These are phyloP conservation scores for Arthrinium puccinioides DNA, from an alignment of 2,329 filamentous ascomycete genomes.

Conservation along the genomic window DNA sequence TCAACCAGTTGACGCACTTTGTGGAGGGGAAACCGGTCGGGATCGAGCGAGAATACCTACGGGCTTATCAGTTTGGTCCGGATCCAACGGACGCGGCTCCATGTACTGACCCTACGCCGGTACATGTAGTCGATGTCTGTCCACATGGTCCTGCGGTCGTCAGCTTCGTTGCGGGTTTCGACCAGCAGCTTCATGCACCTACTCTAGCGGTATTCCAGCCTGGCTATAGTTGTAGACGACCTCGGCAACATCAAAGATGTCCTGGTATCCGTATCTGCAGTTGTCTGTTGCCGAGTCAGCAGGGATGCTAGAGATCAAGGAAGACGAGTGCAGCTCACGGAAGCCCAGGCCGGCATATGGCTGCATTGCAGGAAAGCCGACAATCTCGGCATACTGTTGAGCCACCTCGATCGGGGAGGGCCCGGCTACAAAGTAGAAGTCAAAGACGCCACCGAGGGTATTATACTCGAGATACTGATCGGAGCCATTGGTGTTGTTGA, in stretches of 20 bases:
- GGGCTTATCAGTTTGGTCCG: conserved; percentile 9
- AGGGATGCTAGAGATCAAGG: too few relatives aligned
- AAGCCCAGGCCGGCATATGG: conserved; percentile 59
- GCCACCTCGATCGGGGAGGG: conserved; percentile 50
- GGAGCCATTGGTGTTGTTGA: conserved; percentile 52
- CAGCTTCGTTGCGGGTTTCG: too few relatives aligned
- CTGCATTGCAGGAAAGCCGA: conserved; percentile 51
- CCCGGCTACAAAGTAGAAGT: conserved; percentile 61
- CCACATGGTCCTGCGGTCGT: conserved; percentile 52
- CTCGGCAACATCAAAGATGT: conserved; percentile 58
- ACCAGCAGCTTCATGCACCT: too few relatives aligned
- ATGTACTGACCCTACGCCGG: conserved; percentile 30
- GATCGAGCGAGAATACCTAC: conserved; percentile 56
- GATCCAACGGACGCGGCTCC: not conserved
- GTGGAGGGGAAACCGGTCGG: conserved; percentile 52
- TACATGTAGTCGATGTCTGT: conserved; percentile 59
- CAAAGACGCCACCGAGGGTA: conserved; percentile 67
- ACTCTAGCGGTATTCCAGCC: conserved; percentile 57
- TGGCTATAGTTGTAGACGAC: conserved; percentile 61
- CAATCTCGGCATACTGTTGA: conserved; percentile 50
- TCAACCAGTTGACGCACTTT: conserved; percentile 59
- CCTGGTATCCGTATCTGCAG: conserved; percentile 57
- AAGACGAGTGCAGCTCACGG: conserved; percentile 10
- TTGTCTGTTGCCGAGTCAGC: conserved; percentile 49
- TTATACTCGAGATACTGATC: conserved; percentile 75